Evolutionary conservation across 768 basidiomycete species (phyloP), one percentile per base, ranked within the genome.

Genomic region (Tylopilus vinaceipallidus): DNA sequence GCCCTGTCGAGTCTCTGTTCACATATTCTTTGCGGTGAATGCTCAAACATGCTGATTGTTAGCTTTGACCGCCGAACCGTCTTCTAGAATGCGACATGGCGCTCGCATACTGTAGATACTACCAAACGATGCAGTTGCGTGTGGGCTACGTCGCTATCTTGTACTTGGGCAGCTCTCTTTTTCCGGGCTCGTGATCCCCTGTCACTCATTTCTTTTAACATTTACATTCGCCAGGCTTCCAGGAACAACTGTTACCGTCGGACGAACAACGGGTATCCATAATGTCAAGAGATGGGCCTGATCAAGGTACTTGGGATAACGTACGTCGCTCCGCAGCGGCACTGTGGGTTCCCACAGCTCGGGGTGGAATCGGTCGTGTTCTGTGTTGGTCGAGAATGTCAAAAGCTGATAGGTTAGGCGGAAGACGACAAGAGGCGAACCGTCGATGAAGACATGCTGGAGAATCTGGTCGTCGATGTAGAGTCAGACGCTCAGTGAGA

Each of bases 341-440:
- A 59, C 8, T 39, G 47, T 24, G 50, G 52, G 22, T 62, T 59
- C 40, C 60, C 57, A 26, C 60, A 62, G 32, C 39, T 45, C 24
- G 56, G 45, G n/a, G 40, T 41, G 9, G 43, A 2, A 0, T 35
- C 53, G 11, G 57, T 7, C 19, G 57, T n/a, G 10, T 44, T 37
- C 50, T 59, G 26, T n/a, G n/a, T n/a, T n/a, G n/a, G n/a, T n/a
- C 19, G 27, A 20, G 22, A 29, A n/a, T 2, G 20, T 32, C 11
- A 3, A 16, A 14, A 23, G 5, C 12, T 45, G 23, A 44, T n/a
- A 17, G n/a, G 11, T 24, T 10, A 20, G 22, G 10, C 33, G 29
- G 6, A 22, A 22, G 24, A 24, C 12, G n/a, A 27, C 0, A 30
- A 22, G 7, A 19, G 20, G 10, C 50, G 5, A 10, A 53, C 48